Conservation (phyloP, 176 grass and related monocot species). For the Musa troglodytarum region DNA sequence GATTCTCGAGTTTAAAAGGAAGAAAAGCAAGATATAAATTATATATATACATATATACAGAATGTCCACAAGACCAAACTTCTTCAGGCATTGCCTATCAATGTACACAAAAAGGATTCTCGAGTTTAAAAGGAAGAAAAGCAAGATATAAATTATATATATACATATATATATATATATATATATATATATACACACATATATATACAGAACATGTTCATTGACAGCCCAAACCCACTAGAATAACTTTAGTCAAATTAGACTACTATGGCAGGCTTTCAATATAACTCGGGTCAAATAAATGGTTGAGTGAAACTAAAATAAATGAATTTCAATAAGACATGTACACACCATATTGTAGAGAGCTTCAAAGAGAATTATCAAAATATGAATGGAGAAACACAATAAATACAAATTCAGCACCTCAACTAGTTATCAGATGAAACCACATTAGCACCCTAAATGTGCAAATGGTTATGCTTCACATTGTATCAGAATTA, state of each 20-base stretch:
- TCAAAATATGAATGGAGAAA: background rate
- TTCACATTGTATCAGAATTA: too few species aligned
- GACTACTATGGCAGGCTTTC: background rate
- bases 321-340: background rate
- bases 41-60: too few species aligned
- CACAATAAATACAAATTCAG: background rate
- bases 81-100: slow-evolving; percentile 76
- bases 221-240: background rate
- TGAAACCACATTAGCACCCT: background rate
- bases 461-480: too few species aligned
- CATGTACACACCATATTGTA: background rate
- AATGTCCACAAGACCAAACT: slow-evolving; percentile 72
- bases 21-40: slow-evolving; percentile 6
- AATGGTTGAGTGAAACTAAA: background rate
- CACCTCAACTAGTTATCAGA: background rate
- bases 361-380: background rate
- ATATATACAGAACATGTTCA: background rate
- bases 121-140: slow-evolving; percentile 11
- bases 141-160: background rate
- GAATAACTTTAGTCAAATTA: background rate
- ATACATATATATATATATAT: background rate
- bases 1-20: slow-evolving; percentile 4
- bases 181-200: background rate
- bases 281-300: too few species aligned
- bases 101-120: background rate